Evolutionary conservation across 83 land plant genomes (phyloP).

Genomic region (Larix sibirica): DNA sequence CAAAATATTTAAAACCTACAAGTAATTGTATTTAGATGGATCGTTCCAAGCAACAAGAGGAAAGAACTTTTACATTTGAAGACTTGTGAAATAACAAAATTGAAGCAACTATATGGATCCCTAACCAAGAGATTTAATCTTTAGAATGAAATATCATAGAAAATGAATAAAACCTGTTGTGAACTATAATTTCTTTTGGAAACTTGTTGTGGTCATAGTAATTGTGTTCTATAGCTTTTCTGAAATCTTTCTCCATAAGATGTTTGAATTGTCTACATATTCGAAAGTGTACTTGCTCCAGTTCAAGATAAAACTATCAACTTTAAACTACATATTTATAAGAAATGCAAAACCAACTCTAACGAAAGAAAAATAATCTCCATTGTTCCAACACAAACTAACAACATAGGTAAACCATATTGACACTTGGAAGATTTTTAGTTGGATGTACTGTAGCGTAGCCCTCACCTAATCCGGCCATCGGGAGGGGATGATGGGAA

Average conservation of each 20-base stretch:
- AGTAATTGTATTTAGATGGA: neutral
- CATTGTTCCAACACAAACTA: too few relatives aligned
- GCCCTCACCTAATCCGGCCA: too few relatives aligned
- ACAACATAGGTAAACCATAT: too few relatives aligned
- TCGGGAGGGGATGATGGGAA: too few relatives aligned
- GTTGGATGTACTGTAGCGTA: too few relatives aligned
- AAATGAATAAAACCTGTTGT: conserved; percentile 1
- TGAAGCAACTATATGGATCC: neutral
- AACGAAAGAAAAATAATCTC: too few relatives aligned
- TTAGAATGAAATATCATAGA: neutral
- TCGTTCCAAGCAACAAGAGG: neutral
- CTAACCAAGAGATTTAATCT: neutral
- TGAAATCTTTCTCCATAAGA: conserved; percentile 2
- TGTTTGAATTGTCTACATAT: neutral
- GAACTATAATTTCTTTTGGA: conserved; percentile 2
- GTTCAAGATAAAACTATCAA: neutral
- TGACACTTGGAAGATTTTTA: too few relatives aligned
- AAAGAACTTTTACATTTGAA: neutral
- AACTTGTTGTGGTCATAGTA: neutral
- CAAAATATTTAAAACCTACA: neutral
- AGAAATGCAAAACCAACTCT: too few relatives aligned
- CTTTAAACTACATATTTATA: too few relatives aligned
- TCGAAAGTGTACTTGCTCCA: conserved; percentile 8
- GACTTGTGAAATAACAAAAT: neutral
- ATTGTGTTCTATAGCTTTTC: conserved; percentile 7